phyloP scores from a whole-genome alignment of 2,329 filamentous ascomycete species.

The Neoscytalidium dimidiatum region DNA sequence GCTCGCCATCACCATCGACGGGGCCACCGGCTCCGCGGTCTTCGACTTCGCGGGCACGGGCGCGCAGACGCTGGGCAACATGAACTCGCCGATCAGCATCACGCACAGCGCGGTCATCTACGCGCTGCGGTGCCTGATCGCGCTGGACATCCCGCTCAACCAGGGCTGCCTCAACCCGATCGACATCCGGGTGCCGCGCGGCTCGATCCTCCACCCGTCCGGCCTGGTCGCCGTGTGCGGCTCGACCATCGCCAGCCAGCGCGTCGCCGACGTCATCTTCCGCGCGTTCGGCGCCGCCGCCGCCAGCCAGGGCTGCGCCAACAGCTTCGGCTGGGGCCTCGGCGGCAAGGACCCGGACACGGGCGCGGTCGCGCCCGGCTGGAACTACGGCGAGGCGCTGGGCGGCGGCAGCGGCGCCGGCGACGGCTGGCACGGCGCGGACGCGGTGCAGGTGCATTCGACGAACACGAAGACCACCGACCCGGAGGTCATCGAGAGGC shows the following conservation, averaged over 20 bases:
- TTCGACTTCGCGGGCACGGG: conserved; percentile 44
- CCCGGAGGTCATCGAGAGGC: conserved; percentile 36
- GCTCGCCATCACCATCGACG: conserved; percentile 36
- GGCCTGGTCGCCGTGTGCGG: conserved; percentile 34
- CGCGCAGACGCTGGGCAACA: conserved; percentile 38
- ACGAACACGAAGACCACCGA: conserved; percentile 43
- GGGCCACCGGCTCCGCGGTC: conserved; percentile 32
- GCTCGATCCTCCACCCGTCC: conserved; percentile 36
- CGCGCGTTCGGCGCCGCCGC: conserved; percentile 23
- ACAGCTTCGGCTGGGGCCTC: conserved; percentile 33
- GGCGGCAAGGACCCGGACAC: conserved; percentile 26
- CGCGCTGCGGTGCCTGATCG: conserved; percentile 38
- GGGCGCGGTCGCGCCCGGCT: conserved; percentile 28
- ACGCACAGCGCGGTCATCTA: conserved; percentile 43
- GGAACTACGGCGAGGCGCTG: conserved; percentile 40
- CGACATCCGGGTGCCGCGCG: conserved; percentile 34
- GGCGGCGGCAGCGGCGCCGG: conserved; percentile 39
- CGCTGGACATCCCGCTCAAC: conserved; percentile 42
- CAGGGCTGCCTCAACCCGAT: conserved; percentile 42
- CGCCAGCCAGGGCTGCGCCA: conserved; percentile 26
- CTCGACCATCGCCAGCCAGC: conserved; percentile 23
- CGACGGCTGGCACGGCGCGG: conserved; percentile 32
- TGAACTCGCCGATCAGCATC: conserved; percentile 40
- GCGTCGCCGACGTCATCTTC: conserved; percentile 28
- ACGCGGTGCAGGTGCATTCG: conserved; percentile 38